phyloP scores from a whole-genome alignment of 208 protist genomes.

The Hexamita inflata region DNA sequence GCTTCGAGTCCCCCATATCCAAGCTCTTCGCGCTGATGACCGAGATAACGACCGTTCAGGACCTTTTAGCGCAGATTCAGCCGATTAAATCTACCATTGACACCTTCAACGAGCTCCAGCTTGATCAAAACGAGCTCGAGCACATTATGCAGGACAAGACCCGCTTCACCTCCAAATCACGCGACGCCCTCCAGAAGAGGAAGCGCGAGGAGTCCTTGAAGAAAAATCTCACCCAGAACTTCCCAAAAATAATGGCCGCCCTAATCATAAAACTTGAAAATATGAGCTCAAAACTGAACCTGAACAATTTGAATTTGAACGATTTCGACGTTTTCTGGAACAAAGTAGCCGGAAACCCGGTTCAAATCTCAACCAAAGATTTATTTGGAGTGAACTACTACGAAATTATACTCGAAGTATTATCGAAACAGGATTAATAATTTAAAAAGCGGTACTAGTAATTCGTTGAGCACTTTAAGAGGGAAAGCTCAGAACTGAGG shows the following conservation, averaged over 20 bases:
- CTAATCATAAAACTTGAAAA: not conserved
- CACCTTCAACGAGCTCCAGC: not conserved
- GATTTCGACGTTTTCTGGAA: too few relatives aligned
- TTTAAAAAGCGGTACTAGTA: too few relatives aligned
- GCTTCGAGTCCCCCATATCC: too few relatives aligned
- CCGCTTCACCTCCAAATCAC: not conserved
- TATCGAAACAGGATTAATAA: too few relatives aligned
- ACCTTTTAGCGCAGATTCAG: not conserved
- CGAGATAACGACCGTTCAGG: not conserved
- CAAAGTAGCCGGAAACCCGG: too few relatives aligned
- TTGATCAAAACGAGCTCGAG: not conserved
- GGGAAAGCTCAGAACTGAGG: too few relatives aligned
- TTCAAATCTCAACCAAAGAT: too few relatives aligned
- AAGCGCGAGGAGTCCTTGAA: constrained; percentile 21
- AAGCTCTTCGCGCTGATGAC: not conserved
- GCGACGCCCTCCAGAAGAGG: not conserved
- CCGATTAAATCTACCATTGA: not conserved
- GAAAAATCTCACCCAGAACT: not conserved
- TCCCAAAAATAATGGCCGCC: constrained; percentile 1
- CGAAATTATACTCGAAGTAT: too few relatives aligned
- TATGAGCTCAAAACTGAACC: not conserved
- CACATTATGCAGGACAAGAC: not conserved
- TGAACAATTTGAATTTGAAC: too few relatives aligned
- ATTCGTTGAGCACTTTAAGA: too few relatives aligned
- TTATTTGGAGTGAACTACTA: too few relatives aligned